Percentiles rank a stretch among this genome's conserved stretches.
phyloP scores from a whole-genome alignment of 352 stramenopile species.

The Globisporangium spiculum region DNA sequence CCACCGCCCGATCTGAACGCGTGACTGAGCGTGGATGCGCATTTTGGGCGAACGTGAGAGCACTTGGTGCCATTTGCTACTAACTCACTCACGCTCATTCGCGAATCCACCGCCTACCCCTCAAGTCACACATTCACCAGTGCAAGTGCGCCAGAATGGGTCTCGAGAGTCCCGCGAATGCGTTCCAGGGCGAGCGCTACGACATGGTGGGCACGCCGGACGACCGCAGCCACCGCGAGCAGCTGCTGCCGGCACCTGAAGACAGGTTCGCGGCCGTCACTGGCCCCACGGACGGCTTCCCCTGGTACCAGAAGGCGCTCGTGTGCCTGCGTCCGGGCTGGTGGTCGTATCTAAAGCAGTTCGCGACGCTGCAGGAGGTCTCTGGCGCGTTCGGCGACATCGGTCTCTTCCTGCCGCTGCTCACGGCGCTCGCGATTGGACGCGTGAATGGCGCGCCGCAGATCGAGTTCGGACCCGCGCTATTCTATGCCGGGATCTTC shows the following conservation, averaged over 20 bases:
- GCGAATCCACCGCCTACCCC: background rate
- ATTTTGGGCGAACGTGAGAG: background rate
- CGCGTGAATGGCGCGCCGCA: constrained; percentile 60
- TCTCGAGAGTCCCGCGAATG: constrained; percentile 17
- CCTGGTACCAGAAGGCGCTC: constrained; percentile 48
- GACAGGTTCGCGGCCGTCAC: constrained; percentile 40
- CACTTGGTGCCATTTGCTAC: background rate
- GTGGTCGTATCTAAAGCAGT: constrained; percentile 57
- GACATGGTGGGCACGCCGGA: constrained; percentile 8
- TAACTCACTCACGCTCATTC: constrained; percentile 7
- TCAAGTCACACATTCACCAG: background rate
- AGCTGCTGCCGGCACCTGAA: constrained; percentile 24
- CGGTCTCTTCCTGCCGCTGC: constrained; percentile 91
- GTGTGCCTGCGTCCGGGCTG: constrained; percentile 56
- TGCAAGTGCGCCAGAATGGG: constrained; percentile 8
- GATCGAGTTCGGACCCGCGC: constrained; percentile 85
- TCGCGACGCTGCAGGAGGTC: constrained; percentile 73
- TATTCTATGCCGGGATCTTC: constrained; percentile 91
- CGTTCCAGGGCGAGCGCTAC: constrained; percentile 21
- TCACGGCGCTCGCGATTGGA: constrained; percentile 86
- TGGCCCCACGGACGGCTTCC: constrained; percentile 42
- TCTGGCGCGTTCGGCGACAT: constrained; percentile 93
- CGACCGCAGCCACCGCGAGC: constrained; percentile 23
- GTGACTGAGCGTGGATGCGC: background rate
- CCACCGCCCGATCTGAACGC: background rate